These are phyloP conservation scores for Phytophthora meadii DNA, from an alignment of 352 stramenopile genomes.

Conservation along the genomic window DNA sequence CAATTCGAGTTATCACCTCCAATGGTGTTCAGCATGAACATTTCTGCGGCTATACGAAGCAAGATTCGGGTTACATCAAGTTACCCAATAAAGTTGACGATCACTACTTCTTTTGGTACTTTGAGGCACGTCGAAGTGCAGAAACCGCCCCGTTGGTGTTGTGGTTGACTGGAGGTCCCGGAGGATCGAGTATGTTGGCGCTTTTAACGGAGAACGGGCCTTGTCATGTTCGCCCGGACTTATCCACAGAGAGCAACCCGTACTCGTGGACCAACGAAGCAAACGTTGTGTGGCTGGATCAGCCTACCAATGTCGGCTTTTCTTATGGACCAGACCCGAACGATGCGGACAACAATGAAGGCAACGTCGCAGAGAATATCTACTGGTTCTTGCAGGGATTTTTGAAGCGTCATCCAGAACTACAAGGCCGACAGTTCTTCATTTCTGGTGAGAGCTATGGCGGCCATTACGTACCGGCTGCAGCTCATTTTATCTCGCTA, in stretches of 20 bases:
- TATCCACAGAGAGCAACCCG: slow-evolving; percentile 57
- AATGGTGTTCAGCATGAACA: slow-evolving; percentile 30
- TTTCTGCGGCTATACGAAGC: slow-evolving; percentile 57
- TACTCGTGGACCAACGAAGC: slow-evolving; percentile 70
- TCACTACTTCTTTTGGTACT: slow-evolving; percentile 84
- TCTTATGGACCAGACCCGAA: slow-evolving; percentile 45
- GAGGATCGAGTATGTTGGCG: slow-evolving; percentile 67
- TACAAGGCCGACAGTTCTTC: slow-evolving; percentile 61
- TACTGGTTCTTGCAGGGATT: slow-evolving; percentile 75
- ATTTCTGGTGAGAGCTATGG: slow-evolving; percentile 77
- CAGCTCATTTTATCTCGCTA: slow-evolving; percentile 55
- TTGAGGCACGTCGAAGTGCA: slow-evolving; percentile 55
- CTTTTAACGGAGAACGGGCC: slow-evolving; percentile 75
- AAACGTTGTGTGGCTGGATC: slow-evolving; percentile 81
- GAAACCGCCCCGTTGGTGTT: slow-evolving; percentile 60
- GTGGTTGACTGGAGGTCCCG: slow-evolving; percentile 71
- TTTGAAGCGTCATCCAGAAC: slow-evolving; percentile 64
- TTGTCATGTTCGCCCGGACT: slow-evolving; percentile 55
- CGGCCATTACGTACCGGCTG: slow-evolving; percentile 63
- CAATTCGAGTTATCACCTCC: slow-evolving; percentile 17
- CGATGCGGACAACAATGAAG: slow-evolving; percentile 51
- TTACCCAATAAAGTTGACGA: slow-evolving; percentile 71
- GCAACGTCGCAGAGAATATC: slow-evolving; percentile 68
- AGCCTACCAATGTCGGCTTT: slow-evolving; percentile 64
- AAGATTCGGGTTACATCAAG: slow-evolving; percentile 64